These are phyloP conservation scores for Suillus spraguei DNA, from an alignment of 768 basidiomycete genomes.

Conservation along the genomic window DNA sequence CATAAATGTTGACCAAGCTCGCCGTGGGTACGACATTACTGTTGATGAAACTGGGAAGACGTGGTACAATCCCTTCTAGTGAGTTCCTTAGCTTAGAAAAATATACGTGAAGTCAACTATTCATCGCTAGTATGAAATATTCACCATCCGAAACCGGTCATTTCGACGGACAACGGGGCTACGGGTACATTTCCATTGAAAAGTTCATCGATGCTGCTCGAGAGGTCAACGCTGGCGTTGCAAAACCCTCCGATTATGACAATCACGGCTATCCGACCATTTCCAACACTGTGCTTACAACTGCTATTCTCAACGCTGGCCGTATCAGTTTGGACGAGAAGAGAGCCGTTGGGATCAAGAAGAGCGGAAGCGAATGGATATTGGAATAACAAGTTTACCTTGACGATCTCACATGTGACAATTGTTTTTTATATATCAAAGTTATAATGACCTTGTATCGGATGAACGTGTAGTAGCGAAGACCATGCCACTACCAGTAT, in stretches of 20 bases:
- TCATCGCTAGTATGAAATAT: constrained; percentile 80
- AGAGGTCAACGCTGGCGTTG: constrained; percentile 70
- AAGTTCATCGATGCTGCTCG: constrained; percentile 88
- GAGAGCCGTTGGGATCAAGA: constrained; percentile 77
- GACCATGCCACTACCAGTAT: background rate
- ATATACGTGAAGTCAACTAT: constrained; percentile 11
- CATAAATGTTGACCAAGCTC: constrained; percentile 90
- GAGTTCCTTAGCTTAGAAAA: constrained; percentile 33
- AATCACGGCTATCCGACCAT: constrained; percentile 83
- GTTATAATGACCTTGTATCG: constrained; percentile 3
- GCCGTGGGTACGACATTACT: constrained; percentile 90
- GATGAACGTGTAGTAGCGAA: background rate
- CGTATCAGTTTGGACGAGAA: constrained; percentile 90
- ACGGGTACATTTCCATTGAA: constrained; percentile 90
- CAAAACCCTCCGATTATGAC: constrained; percentile 76
- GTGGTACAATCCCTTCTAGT: constrained; percentile 93
- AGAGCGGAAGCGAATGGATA: constrained; percentile 63
- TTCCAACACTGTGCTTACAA: constrained; percentile 83
- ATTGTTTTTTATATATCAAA: constrained; percentile 14
- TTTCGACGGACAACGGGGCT: constrained; percentile 93
- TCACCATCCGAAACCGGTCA: constrained; percentile 89
- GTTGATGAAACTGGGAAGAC: constrained; percentile 83
- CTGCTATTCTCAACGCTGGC: constrained; percentile 89
- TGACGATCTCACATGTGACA: constrained; percentile 14
- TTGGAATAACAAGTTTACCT: constrained; percentile 51